Evolutionary conservation across 2,329 filamentous ascomycete species (phyloP), one percentile per base, ranked within the genome.

Genomic region (Hypocrella siamensis): DNA sequence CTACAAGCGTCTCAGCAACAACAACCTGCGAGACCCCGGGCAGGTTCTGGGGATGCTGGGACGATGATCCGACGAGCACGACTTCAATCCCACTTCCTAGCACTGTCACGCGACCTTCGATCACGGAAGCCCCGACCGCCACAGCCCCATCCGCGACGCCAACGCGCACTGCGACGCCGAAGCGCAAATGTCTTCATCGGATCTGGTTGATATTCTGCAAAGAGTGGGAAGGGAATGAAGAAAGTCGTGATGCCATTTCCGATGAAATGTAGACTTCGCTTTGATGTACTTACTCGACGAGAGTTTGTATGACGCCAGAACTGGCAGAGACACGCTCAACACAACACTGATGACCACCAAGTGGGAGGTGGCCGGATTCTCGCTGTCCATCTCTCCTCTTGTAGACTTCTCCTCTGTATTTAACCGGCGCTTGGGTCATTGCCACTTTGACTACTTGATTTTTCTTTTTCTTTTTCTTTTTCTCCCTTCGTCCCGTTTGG

Each of bases 21-120:
- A 51, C 49, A 0, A 53, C 49, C 4, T 74, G 69, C 40, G 42
- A 60, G 31, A 65, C 58, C 2, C 70, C 69, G 1, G 69, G 70
- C 4, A 48, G 56, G 28, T 68, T 74, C 46, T 72, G 65, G 61
- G 69, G 69, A 4, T 74, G 70, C 41, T 49, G 56, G 34, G 68
- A 72, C 40, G 39, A 53, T 8, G 46, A 46, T 27, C 30, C 54
- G 2, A 48, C 47, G 8, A 45, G 48, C 14, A 45, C 40, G 29
- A 25, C 19, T 21, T 17, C 11, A 24, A 21, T 5, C 10, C 12
- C 35, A 12, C 9, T 27, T 10, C 31, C 32, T 19, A 17, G 19
- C 15, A 31, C 27, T n/a, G 28, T 30, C 15, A 26, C 30, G 10
- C 32, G 31, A 3, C 47, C 47, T 9, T 38, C 45, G 1, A 46